A percentile compares a stretch with the other conserved stretches of the same genome.
phyloP scores from a whole-genome alignment of 2,329 filamentous ascomycete genomes.

The Cordyceps javanica region DNA sequence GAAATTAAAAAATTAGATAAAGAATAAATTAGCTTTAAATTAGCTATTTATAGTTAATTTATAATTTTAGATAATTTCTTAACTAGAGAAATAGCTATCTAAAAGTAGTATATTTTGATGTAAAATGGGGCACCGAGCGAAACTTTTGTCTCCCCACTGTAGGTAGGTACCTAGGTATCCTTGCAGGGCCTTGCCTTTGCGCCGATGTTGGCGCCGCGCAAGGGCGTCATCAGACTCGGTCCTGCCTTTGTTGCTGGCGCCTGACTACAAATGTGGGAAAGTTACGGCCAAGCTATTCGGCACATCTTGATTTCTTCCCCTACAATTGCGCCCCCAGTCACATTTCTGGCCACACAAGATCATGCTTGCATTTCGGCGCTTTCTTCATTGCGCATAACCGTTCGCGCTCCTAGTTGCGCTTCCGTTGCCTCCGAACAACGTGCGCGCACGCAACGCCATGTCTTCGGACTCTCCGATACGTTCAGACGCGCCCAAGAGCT shows the following conservation, averaged over 20 bases:
- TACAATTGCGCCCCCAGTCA: neutral
- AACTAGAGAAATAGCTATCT: too few relatives aligned
- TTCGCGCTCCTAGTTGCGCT: neutral
- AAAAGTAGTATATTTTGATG: too few relatives aligned
- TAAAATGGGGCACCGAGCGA: too few relatives aligned
- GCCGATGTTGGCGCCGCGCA: neutral
- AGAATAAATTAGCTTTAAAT: too few relatives aligned
- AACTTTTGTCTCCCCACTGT: too few relatives aligned
- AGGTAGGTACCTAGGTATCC: neutral
- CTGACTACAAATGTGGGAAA: slow-evolving; percentile 1
- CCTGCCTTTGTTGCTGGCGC: neutral
- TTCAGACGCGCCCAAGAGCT: neutral
- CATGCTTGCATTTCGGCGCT: neutral
- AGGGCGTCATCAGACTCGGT: slow-evolving; percentile 5
- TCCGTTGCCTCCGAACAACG: neutral
- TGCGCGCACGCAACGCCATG: neutral
- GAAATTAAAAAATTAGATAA: too few relatives aligned
- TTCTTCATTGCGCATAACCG: neutral
- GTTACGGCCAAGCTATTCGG: neutral
- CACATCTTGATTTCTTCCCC: neutral
- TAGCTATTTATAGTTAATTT: too few relatives aligned
- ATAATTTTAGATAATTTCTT: too few relatives aligned
- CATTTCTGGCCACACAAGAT: neutral
- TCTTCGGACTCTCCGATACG: neutral
- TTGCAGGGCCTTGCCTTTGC: neutral